Evolutionary conservation across 1,139 yeast species (phyloP), one percentile per base, ranked within the genome.

Genomic region (Oligophagozyma castellii): DNA sequence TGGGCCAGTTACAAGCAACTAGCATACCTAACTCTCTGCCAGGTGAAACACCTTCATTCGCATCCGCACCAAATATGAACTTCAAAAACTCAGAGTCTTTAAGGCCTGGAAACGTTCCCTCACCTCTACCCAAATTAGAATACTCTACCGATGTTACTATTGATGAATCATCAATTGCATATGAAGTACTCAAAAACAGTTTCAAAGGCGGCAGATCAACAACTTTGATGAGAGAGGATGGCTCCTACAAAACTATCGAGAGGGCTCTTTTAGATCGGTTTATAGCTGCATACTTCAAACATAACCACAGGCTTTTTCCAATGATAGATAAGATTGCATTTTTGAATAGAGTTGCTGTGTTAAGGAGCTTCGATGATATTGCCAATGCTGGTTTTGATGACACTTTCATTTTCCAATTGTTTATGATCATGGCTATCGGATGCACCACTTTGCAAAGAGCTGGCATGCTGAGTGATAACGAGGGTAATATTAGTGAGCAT

Each of bases 351-450:
- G 57, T 62, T 5, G 43, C 53, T 1, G 36, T 47, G 3, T 44
- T 58, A n/a, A 27, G 39, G n/a, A 55, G 53, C 23, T 49, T 57
- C 30, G 43, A 35, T 19, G 29, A 46, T 27, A 43, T 26, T 7
- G 23, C n/a, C 4, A 20, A 13, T 5, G 21, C 12, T 12, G 15
- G 19, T 12, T 14, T 24, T 5, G 16, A 11, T 5, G 38, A 45
- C 31, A 38, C 42, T 7, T 44, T 51, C 26, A 48, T 45, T 25
- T 63, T 63, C 37, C 65, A 65, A 42, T 39, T 66, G n/a, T 59
- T 57, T 38, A 61, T 66, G 65, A 58, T 64, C 3, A 55, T 65
- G 51, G 65, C 67, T 10, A 59, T 65, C 22, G 72, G 71, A 2
- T 61, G 66, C 33, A 59, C 66, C 4, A 58, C 67, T 3, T 43